Base-by-base conservation (phyloP, 2,329 filamentous ascomycete species). In the Metarhizium rileyi region DNA sequence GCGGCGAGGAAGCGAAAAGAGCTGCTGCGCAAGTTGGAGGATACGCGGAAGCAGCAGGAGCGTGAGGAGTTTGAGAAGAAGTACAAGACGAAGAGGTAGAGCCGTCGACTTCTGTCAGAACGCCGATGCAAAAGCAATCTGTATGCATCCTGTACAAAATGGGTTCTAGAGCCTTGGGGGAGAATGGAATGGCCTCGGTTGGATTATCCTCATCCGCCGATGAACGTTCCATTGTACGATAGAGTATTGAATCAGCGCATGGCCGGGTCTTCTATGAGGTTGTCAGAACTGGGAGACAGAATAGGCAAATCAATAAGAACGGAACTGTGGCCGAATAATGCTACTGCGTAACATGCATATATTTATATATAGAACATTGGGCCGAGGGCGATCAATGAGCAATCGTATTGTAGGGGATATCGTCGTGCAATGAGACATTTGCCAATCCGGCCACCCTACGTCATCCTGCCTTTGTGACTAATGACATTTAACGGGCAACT, bases 41-140 rank as follows among this genome's bases (percentile, higher is more conserved):
- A 61, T 12, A 62, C 62, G 57, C 60, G 66, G 22, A 58, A 57
- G 46, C 57, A 67, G 54, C 61, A 69, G 52, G 63, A 67, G 54
- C 59, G 65, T 3, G 61, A 66, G 16, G 63, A 67, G 53, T 69
- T 68, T 49, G 64, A 70, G 40, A 67, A 63, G 52, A 70, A 72
- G 59, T 71, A 70, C 61, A 66, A 68, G 63, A 52, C 53, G 43
- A 56, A 58, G 48, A 50, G 48, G 49, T 62, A 52, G 50, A 44
- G 12, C 7, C 16, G 35, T 22, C 16, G n/a, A 20, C 10, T 16
- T 16, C 16, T 16, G 33, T 16, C 16, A 5, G 8, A 14, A 44
- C 23, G 18, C 35, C 41, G 43, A 40, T 16, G 33, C 27, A 44
- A 26, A 44, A 27, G 42, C 36, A 33, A 22, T 14, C n/a, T 46